These are phyloP conservation scores for Neoboletus brunneissimus DNA, from an alignment of 768 basidiomycete genomes.

Conservation along the genomic window DNA sequence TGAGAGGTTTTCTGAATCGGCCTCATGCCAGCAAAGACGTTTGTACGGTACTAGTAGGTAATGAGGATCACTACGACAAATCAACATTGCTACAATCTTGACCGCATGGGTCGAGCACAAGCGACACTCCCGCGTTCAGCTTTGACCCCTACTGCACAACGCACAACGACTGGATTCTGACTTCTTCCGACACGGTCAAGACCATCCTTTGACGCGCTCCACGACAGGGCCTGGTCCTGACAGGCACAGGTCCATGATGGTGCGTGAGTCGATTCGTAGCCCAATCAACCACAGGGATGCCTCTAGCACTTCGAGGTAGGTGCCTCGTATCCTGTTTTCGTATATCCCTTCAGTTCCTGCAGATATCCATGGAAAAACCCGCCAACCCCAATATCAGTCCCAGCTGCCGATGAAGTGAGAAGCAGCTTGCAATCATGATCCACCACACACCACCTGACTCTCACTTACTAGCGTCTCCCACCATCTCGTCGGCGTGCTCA, in stretches of 20 bases:
- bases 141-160: constrained; percentile 2
- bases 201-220: constrained; percentile 3
- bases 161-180: not conserved
- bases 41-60: not conserved
- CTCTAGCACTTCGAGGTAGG: constrained; percentile 22
- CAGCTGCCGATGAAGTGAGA: constrained; percentile 17
- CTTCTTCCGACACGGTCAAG: constrained; percentile 14
- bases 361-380: constrained; percentile 15
- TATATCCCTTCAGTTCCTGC: constrained; percentile 6
- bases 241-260: constrained; percentile 9
- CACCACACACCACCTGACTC: constrained; percentile 4
- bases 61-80: not conserved
- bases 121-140: not conserved
- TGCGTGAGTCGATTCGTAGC: constrained; percentile 7
- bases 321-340: not conserved
- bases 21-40: too few species aligned
- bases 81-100: not conserved
- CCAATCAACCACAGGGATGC: constrained; percentile 32
- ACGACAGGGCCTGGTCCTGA: constrained; percentile 10
- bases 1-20: too few species aligned
- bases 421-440: not conserved
- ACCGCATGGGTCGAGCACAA: not conserved
- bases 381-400: constrained; percentile 24
- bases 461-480: constrained; percentile 7
- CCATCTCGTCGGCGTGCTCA: not conserved